Base-by-base conservation (phyloP, 257 asterid species). In the Sherardia arvensis region DNA sequence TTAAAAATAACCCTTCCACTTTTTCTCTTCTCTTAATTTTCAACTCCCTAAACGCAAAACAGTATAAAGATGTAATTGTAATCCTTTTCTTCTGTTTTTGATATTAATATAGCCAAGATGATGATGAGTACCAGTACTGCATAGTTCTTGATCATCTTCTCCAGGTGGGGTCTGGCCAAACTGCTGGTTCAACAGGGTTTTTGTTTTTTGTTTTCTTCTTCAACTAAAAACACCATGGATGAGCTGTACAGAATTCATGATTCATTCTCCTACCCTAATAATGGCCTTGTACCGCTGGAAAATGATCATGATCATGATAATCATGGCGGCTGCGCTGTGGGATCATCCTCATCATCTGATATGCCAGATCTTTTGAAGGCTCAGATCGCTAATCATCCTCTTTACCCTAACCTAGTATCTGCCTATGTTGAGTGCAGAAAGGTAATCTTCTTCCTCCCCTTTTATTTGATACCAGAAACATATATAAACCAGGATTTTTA, bases 381-480 rank as follows among this genome's bases (percentile, higher is more conserved):
- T 22, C 95, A 84, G 84, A 87, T 90, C 61, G 88, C 93, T 59
- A 82, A 62, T 78, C 97, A 90, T 80, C 96, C 93, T 75, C 88
- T 85, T 55, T 90, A 85, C 73, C 90, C 97, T 49, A 74, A 69
- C 74, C 78, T 90, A 72, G 74, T 87, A 20, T 81, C 89, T 45
- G 94, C 97, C 38, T 87, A 78, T 58, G 77, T 85, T 69, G 81
- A 85, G 5, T 87, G 97, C 68, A 76, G 77, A 69, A 87, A 90
- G 95, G 97, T 90, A 57, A 40, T 17, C 45, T 0, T 4, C 17
- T 57, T 27, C 57, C 29, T 1, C 53, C 32, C 29, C 22, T 56
- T 12, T 4, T 48, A 17, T 26, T 0, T 14, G 14, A 3, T 8
- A 36, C 48, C 48, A 40, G 48, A 40, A 1, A 23, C 61, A 55